Conservation (phyloP, 192 early-diverging fungal species). For the Coemansia sp. region DNA sequence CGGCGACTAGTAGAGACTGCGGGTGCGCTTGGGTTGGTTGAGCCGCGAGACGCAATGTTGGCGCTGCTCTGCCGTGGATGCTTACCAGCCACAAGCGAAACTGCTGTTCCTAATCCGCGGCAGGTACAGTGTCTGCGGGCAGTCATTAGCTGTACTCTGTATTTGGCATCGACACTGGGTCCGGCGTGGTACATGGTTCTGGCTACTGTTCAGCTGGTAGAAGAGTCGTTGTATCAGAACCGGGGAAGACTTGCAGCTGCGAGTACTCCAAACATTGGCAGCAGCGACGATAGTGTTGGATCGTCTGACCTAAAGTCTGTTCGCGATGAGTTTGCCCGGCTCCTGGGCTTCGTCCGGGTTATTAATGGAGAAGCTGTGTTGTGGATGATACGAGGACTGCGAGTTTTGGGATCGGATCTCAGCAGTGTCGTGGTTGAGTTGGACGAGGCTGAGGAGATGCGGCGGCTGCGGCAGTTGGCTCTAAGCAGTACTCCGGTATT, state of each 20-base stretch:
- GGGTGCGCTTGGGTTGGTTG: conserved; percentile 76
- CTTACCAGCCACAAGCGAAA: conserved; percentile 58
- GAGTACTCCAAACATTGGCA: neutral
- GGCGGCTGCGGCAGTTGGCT: conserved; percentile 9
- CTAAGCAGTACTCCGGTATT: neutral
- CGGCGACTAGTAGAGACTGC: conserved; percentile 78
- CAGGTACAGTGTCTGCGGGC: conserved; percentile 80
- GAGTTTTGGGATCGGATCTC: conserved; percentile 35
- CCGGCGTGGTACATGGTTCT: conserved; percentile 87
- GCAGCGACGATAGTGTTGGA: neutral
- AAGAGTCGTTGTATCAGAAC: conserved; percentile 68
- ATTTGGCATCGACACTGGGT: conserved; percentile 74
- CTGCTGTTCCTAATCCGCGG: conserved; percentile 59
- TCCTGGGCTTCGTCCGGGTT: conserved; percentile 22
- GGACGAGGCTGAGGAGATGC: conserved; percentile 23
- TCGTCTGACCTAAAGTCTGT: conserved; percentile 18
- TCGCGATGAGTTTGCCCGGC: conserved; percentile 21
- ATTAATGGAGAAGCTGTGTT: conserved; percentile 19
- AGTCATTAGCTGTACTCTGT: conserved; percentile 71
- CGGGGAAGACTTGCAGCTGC: neutral
- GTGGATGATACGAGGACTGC: conserved; percentile 40
- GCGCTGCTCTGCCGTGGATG: conserved; percentile 82
- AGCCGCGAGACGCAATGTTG: conserved; percentile 86
- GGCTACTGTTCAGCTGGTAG: conserved; percentile 87
- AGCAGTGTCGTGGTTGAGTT: conserved; percentile 22